A percentile compares a stretch with the other conserved stretches of the same genome.
Conservation (phyloP, 202 grass and related monocot genomes). For the Cymbopogon flexuosus region DNA sequence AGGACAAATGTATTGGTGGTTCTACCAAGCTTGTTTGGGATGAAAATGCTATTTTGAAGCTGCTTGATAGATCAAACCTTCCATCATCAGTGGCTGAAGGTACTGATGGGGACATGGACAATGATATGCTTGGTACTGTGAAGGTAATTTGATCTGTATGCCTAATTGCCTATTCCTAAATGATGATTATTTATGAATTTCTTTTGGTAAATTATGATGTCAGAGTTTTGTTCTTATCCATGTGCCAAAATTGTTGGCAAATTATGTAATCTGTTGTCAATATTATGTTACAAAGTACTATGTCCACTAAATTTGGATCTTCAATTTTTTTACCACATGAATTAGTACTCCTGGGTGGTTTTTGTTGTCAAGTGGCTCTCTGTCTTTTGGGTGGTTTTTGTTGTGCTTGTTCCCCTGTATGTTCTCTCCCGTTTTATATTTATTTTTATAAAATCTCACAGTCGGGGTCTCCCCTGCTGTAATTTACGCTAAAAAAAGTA, state of each 20-base stretch:
- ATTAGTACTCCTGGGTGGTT: neutral
- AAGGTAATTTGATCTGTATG: constrained; percentile 55
- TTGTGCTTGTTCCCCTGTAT: too few species aligned
- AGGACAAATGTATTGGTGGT: constrained; percentile 83
- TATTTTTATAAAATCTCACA: too few species aligned
- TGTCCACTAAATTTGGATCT: neutral
- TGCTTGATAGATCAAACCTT: constrained; percentile 92
- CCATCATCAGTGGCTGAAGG: constrained; percentile 69
- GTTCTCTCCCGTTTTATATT: too few species aligned
- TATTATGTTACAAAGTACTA: constrained; percentile 25
- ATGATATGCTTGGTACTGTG: constrained; percentile 92
- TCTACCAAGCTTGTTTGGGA: constrained; percentile 84
- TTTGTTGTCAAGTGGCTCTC: too few species aligned
- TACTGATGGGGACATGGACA: constrained; percentile 73
- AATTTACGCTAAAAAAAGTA: too few species aligned
- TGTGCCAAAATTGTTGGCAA: constrained; percentile 4
- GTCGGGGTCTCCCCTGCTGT: too few species aligned
- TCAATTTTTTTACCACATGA: neutral
- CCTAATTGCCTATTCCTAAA: constrained; percentile 7
- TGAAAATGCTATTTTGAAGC: constrained; percentile 85
- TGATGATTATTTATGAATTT: constrained; percentile 24
- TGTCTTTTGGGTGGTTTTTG: too few species aligned
- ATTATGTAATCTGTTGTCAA: neutral
- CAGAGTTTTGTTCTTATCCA: neutral
- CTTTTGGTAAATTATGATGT: constrained; percentile 8